Conservation (phyloP, 2,329 filamentous ascomycete species). For the Fusarium lateritium region DNA sequence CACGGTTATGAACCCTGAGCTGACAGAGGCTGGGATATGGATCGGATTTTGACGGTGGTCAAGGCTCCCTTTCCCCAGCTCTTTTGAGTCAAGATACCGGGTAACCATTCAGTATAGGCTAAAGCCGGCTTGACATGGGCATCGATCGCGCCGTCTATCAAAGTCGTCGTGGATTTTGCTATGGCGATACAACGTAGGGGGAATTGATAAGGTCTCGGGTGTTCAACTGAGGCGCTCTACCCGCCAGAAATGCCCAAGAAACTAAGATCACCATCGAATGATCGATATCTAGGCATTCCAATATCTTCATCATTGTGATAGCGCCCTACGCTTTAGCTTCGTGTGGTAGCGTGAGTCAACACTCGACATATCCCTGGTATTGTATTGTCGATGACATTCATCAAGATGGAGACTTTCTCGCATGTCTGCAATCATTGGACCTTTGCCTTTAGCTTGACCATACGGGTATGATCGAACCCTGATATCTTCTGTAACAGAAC, state of each 20-base stretch:
- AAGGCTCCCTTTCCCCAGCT: slow-evolving; percentile 13
- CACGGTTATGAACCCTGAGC: slow-evolving; percentile 5
- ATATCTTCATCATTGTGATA: neutral
- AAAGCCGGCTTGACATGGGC: slow-evolving; percentile 6
- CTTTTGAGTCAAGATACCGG: slow-evolving; percentile 1
- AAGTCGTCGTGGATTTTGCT: neutral
- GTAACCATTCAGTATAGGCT: slow-evolving; percentile 6
- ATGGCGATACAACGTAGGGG: neutral
- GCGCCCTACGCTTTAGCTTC: neutral
- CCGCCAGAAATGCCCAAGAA: slow-evolving; percentile 7
- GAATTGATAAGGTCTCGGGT: slow-evolving; percentile 7
- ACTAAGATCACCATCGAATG: neutral
- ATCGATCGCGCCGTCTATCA: slow-evolving; percentile 3
- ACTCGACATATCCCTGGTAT: neutral
- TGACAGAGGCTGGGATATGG: slow-evolving; percentile 15
- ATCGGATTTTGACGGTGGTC: slow-evolving; percentile 11
- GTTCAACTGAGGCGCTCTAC: slow-evolving; percentile 18
- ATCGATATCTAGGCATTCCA: neutral
- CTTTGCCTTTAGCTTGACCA: neutral
- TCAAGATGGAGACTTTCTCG: neutral
- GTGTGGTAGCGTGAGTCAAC: slow-evolving; percentile 5
- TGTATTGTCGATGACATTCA: slow-evolving; percentile 6
- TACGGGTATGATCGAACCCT: neutral
- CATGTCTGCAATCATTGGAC: neutral
- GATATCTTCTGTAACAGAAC: neutral